Base-by-base conservation (phyloP, 768 basidiomycete species). In the Serpula lacrymans region DNA sequence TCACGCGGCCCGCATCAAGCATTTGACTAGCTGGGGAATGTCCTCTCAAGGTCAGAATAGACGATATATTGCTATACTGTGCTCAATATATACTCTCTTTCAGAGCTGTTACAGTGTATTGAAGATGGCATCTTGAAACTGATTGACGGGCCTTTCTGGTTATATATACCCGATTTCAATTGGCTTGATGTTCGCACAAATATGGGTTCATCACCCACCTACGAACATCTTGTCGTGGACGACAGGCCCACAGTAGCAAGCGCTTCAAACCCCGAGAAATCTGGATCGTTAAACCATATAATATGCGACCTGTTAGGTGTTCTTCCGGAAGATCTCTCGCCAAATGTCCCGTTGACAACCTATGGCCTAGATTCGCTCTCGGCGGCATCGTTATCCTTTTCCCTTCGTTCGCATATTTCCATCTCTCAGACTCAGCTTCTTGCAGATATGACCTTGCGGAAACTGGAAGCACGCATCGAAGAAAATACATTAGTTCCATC, bases 361-460 rank as follows among this genome's bases (percentile, higher is more conserved):
- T 48, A 48, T 36, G 47, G 47, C 9, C 38, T 48, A 10, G 47
- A 48, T 28, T 48, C 47, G 5, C 43, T 48, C 5, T 40, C 43
- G 7, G 38, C 47, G 7, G 42, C 31, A 4, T 38, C 43, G 16
- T 28, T 48, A 6, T 64, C 69, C 4, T 56, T 55, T 37, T 53
- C 56, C 2, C 56, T 71, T 27, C 55, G 55, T 7, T 50, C 59
- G 1, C 50, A 51, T 20, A 47, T 65, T 14, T 34, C 52, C 20
- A 47, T 64, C 24, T 55, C 64, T 4, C 67, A 69, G 41, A 50
- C 68, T 34, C 67, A 68, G 41, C 53, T 69, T 5, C 48, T 69
- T 9, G 63, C 55, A 3, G 62, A 63, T 33, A 41, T 68, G 26
- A 54, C 54, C 13, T 51, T 65, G n/a, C n/a, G n/a, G n/a, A n/a